Conservation (phyloP, 371 early-diverging fungal genomes). For the Phascolomyces articulosus region DNA sequence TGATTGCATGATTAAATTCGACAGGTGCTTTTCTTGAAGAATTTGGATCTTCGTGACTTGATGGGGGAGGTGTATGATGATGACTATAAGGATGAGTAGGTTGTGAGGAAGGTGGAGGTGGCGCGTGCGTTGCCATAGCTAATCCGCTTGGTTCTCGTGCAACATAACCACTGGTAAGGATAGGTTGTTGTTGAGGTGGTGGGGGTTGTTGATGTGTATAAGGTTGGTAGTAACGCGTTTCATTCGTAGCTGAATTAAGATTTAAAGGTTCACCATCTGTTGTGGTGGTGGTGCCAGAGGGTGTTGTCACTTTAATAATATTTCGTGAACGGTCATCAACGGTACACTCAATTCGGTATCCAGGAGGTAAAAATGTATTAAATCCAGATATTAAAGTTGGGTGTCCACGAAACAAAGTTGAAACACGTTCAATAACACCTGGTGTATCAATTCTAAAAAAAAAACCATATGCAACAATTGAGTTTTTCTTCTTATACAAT, state of each 20-base stretch:
- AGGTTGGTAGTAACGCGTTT: constrained; percentile 10
- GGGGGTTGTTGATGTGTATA: constrained; percentile 22
- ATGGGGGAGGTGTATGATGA: constrained; percentile 8
- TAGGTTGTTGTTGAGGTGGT: constrained; percentile 16
- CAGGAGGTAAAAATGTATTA: constrained; percentile 99
- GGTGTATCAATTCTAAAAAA: constrained; percentile 90
- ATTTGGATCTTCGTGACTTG: constrained; percentile 21
- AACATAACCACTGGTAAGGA: neutral
- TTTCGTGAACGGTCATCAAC: constrained; percentile 70
- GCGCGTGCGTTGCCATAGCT: neutral
- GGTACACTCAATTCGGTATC: constrained; percentile 91
- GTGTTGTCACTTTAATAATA: constrained; percentile 87
- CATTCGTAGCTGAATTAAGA: constrained; percentile 15
- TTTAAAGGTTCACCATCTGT: constrained; percentile 46
- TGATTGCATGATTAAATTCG: constrained; percentile 97
- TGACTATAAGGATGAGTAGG: neutral
- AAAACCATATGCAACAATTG: no score
- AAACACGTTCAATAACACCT: constrained; percentile 98
- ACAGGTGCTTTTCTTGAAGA: constrained; percentile 55
- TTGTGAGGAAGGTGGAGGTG: neutral
- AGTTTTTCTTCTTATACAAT: no score
- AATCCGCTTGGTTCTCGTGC: constrained; percentile 1
- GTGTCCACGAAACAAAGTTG: constrained; percentile 92
- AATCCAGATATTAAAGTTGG: constrained; percentile 95
- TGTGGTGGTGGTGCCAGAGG: constrained; percentile 74